Conservation (phyloP, 208 protist genomes). For the Hexamita inflata region DNA sequence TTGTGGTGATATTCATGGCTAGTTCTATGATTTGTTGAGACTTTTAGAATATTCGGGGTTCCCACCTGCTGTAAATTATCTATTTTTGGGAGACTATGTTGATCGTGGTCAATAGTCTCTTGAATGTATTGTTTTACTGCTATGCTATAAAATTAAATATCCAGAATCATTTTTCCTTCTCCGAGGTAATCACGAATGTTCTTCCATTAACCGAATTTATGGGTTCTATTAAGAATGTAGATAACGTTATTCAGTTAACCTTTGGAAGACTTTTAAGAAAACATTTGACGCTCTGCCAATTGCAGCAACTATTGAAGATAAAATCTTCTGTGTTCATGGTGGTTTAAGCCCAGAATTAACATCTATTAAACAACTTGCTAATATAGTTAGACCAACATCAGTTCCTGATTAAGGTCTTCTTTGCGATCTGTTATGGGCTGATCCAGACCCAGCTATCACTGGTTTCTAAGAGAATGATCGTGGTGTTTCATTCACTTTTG, state of each 20-base stretch:
- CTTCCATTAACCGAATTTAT: conserved; percentile 91
- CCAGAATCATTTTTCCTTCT: conserved; percentile 83
- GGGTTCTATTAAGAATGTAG: conserved; percentile 95
- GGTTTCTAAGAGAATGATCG: conserved; percentile 91
- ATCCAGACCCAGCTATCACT: conserved; percentile 76
- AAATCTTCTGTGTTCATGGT: conserved; percentile 96
- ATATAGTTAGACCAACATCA: conserved; percentile 84
- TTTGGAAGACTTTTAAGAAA: conserved; percentile 96
- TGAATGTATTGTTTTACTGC: conserved; percentile 77
- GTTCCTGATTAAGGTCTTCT: conserved; percentile 92
- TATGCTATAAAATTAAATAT: conserved; percentile 44
- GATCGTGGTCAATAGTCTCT: conserved; percentile 92
- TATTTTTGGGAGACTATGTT: conserved; percentile 99
- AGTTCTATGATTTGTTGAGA: conserved; percentile 97
- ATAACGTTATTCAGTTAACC: conserved; percentile 77
- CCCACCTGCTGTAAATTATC: conserved; percentile 91
- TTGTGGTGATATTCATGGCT: conserved; percentile 88
- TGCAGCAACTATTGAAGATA: conserved; percentile 92
- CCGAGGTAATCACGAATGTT: conserved; percentile 94
- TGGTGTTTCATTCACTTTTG: conserved; percentile 91
- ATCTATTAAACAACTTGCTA: conserved; percentile 78
- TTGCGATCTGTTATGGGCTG: conserved; percentile 95
- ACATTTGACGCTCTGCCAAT: conserved; percentile 95
- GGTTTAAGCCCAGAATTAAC: conserved; percentile 84
- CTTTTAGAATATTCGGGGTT: conserved; percentile 97